These are phyloP conservation scores for Coniochaeta sp. DNA, from an alignment of 2,329 filamentous ascomycete species.

Conservation along the genomic window DNA sequence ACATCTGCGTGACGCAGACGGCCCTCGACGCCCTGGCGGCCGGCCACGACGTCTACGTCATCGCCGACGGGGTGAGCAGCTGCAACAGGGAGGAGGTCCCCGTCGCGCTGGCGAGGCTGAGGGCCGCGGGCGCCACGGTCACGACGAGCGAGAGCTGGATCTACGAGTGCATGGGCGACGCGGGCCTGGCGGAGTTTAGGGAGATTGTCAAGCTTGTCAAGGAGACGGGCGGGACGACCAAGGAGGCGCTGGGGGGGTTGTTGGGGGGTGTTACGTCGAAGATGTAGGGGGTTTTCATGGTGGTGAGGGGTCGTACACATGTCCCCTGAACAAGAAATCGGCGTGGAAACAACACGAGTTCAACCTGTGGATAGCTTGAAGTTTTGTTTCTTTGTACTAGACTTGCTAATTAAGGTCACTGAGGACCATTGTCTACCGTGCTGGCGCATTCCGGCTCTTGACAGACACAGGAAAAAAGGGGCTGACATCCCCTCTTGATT, in stretches of 20 bases:
- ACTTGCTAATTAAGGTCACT: neutral
- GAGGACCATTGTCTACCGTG: neutral
- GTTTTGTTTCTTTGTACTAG: neutral
- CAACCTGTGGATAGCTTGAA: neutral
- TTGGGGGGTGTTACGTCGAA: conserved; percentile 45
- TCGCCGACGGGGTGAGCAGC: conserved; percentile 85
- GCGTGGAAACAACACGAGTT: too few species aligned
- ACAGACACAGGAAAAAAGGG: neutral
- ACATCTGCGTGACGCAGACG: conserved; percentile 94
- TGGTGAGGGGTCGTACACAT: too few species aligned
- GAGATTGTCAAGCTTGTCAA: conserved; percentile 70
- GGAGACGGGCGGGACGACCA: conserved; percentile 65
- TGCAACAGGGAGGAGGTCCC: conserved; percentile 76
- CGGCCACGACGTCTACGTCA: conserved; percentile 76
- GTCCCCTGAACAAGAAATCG: too few species aligned
- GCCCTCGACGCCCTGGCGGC: conserved; percentile 68
- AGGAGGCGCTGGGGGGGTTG: conserved; percentile 57
- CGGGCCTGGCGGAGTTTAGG: conserved; percentile 64
- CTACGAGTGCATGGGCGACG: conserved; percentile 86
- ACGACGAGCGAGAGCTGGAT: conserved; percentile 85
- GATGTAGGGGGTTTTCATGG: conserved; percentile 36
- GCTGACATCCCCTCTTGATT: neutral
- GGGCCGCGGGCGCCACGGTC: conserved; percentile 67
- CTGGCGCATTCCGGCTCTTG: neutral
- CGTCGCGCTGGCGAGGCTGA: conserved; percentile 68